A percentile compares a stretch with the other conserved stretches of the same genome.
phyloP scores from a whole-genome alignment of 2,329 filamentous ascomycete species.

The Nigrograna mackinnonii region DNA sequence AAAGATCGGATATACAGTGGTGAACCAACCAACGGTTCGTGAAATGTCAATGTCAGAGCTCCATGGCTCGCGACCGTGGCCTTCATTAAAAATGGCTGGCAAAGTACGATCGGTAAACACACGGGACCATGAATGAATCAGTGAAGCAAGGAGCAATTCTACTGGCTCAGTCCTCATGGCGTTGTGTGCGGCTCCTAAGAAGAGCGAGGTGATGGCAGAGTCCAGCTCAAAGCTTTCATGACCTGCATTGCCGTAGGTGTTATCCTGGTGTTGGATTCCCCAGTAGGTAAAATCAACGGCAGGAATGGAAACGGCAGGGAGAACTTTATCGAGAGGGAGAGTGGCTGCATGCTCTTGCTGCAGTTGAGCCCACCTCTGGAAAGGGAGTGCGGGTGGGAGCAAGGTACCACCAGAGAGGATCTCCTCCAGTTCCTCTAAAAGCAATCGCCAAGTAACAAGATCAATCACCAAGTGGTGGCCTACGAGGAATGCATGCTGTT shows the following conservation, averaged over 20 bases:
- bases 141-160: slow-evolving; percentile 60
- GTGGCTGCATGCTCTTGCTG: slow-evolving; percentile 39
- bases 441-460: slow-evolving; percentile 51
- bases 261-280: slow-evolving; percentile 40
- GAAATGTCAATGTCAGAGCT: slow-evolving; percentile 55
- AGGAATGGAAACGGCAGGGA: slow-evolving; percentile 34
- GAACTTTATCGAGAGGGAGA: slow-evolving; percentile 22
- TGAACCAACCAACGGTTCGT: slow-evolving; percentile 65
- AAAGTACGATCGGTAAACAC: slow-evolving; percentile 57
- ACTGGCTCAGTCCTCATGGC: slow-evolving; percentile 57
- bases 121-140: slow-evolving; percentile 60
- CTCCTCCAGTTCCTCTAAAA: slow-evolving; percentile 50
- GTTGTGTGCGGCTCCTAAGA: slow-evolving; percentile 37
- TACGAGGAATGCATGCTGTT: slow-evolving; percentile 38
- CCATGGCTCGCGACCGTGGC: slow-evolving; percentile 42
- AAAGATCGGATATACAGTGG: slow-evolving; percentile 52
- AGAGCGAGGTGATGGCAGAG: slow-evolving; percentile 23
- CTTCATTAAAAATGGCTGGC: slow-evolving; percentile 54
- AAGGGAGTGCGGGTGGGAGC: slow-evolving; percentile 34
- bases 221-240: slow-evolving; percentile 35
- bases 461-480: slow-evolving; percentile 47
- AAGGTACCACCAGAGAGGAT: slow-evolving; percentile 32
- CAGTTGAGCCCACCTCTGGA: slow-evolving; percentile 43
- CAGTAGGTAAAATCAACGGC: slow-evolving; percentile 41
- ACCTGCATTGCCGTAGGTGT: slow-evolving; percentile 41